These are phyloP conservation scores for Colletotrichum graminicola DNA, from an alignment of 2,329 filamentous ascomycete species.

Conservation along the genomic window DNA sequence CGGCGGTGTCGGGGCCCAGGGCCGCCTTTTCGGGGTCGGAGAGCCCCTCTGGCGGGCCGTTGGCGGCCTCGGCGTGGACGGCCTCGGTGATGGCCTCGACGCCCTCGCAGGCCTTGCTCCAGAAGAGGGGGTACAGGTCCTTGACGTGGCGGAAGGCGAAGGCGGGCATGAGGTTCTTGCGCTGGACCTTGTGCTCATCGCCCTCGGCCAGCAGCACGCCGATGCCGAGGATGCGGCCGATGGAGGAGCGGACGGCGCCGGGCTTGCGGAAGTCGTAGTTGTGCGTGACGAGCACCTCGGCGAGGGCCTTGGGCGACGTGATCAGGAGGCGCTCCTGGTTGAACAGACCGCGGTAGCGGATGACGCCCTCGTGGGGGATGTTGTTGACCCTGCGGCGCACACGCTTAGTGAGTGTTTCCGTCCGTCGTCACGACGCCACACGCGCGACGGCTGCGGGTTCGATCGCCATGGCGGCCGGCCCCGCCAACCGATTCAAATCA, in stretches of 20 bases:
- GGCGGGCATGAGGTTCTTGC: conserved; percentile 83
- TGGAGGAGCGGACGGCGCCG: conserved; percentile 60
- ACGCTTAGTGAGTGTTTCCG: conserved; percentile 49
- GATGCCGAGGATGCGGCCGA: conserved; percentile 75
- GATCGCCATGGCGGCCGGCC: background rate
- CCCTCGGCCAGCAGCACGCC: conserved; percentile 87
- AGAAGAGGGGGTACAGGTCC: conserved; percentile 86
- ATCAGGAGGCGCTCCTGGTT: conserved; percentile 74
- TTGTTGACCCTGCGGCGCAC: conserved; percentile 66
- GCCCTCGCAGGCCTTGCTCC: conserved; percentile 79
- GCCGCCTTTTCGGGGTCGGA: conserved; percentile 45
- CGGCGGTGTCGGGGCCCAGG: conserved; percentile 49
- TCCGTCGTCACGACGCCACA: too few relatives aligned
- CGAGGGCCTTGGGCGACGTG: conserved; percentile 73
- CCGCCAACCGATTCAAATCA: background rate
- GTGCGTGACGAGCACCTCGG: conserved; percentile 76
- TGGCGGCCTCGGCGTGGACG: conserved; percentile 46
- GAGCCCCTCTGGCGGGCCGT: conserved; percentile 47
- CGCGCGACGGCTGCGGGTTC: conserved; percentile 39
- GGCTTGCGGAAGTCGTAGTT: conserved; percentile 80
- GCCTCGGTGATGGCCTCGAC: conserved; percentile 70
- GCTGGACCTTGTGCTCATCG: conserved; percentile 87
- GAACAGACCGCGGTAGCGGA: conserved; percentile 73
- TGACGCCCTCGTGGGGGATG: conserved; percentile 75
- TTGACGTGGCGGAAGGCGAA: conserved; percentile 91